Percentiles rank a stretch among this genome's conserved stretches.
Evolutionary conservation across 805 yeast genomes (phyloP).

Genomic region (Ascoidea tarda): DNA sequence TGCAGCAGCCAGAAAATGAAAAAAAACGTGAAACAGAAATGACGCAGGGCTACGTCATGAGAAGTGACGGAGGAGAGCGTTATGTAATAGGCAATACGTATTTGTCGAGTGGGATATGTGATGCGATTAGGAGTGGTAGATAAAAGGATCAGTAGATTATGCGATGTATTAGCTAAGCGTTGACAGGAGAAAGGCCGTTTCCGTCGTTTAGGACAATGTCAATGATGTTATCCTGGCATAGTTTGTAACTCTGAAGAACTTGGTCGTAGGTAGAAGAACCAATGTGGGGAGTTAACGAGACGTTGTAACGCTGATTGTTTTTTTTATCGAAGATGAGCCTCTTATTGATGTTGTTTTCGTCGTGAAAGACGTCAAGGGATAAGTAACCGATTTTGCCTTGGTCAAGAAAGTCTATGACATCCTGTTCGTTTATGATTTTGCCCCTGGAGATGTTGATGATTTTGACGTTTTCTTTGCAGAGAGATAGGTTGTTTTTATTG

Average conservation of each 20-base stretch:
- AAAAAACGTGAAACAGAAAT: no score
- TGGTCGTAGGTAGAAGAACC: constrained; percentile 23
- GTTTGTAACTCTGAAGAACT: neutral
- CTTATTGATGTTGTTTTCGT: constrained; percentile 56
- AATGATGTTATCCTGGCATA: neutral
- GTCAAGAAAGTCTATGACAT: constrained; percentile 39
- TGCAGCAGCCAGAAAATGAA: no score
- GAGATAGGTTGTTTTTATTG: constrained; percentile 34
- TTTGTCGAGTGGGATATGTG: no score
- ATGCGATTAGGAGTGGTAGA: no score
- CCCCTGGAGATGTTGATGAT: constrained; percentile 82
- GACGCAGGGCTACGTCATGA: no score
- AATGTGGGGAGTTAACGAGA: constrained; percentile 80
- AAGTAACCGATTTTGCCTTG: constrained; percentile 52
- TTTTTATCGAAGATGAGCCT: constrained; percentile 47
- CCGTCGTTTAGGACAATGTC: neutral
- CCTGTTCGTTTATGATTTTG: constrained; percentile 57
- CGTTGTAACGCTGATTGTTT: constrained; percentile 46
- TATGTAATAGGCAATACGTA: no score
- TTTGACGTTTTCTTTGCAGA: constrained; percentile 71
- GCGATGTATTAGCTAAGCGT: neutral
- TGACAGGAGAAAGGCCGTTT: neutral
- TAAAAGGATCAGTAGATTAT: neutral
- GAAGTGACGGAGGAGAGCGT: no score
- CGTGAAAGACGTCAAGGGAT: constrained; percentile 66